Percentiles rank a stretch among this genome's conserved stretches.
phyloP scores from a whole-genome alignment of 1,284 basidiomycete genomes.

The Boletus smithii region DNA sequence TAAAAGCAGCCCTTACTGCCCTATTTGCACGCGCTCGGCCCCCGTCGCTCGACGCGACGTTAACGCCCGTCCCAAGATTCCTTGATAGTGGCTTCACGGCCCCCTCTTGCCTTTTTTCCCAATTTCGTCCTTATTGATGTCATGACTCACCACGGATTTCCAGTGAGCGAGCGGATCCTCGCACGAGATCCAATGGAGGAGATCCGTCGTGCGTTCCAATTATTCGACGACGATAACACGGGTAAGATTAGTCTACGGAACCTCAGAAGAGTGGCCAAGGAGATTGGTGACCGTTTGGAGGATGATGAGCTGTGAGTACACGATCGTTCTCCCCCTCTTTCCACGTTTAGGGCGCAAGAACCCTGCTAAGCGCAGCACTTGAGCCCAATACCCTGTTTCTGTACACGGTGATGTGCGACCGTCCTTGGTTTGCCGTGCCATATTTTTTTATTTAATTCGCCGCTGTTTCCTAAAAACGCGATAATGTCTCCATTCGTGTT shows the following conservation, averaged over 20 bases:
- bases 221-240: constrained; percentile 96
- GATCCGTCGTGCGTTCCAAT: constrained; percentile 90
- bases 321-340: background rate
- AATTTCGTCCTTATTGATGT: constrained; percentile 1
- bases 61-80: background rate
- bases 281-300: constrained; percentile 93
- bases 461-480: constrained; percentile 22
- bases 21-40: background rate
- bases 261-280: constrained; percentile 91
- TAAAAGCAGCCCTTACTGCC: background rate
- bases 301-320: constrained; percentile 92
- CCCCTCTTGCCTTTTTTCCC: background rate
- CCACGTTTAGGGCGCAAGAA: constrained; percentile 17
- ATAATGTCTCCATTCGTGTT: constrained; percentile 11
- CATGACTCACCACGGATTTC: constrained; percentile 22
- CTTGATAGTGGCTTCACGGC: constrained; percentile 4
- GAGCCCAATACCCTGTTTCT: constrained; percentile 27
- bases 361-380: constrained; percentile 24
- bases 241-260: constrained; percentile 94
- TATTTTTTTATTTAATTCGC: constrained; percentile 15
- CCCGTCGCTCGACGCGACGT: constrained; percentile 8
- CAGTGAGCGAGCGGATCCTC: constrained; percentile 94
- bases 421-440: constrained; percentile 9
- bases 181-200: constrained; percentile 96
- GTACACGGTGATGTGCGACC: constrained; percentile 21